Percentiles rank a stretch among this genome's conserved stretches.
These are phyloP conservation scores for Tothia fuscella DNA, from an alignment of 2,329 filamentous ascomycete species.

Conservation along the genomic window DNA sequence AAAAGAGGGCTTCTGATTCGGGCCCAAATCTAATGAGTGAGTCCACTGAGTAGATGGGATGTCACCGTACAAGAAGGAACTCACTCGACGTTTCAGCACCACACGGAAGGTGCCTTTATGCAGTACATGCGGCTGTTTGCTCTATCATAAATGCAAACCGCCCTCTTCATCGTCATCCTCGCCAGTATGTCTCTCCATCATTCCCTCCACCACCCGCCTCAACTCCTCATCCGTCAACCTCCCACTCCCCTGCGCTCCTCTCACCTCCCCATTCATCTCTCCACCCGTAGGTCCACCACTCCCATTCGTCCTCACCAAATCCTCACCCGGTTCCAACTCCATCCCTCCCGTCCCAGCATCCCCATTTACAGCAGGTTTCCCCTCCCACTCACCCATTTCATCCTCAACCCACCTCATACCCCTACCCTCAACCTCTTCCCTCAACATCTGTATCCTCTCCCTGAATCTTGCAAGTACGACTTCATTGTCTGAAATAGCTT, in stretches of 20 bases:
- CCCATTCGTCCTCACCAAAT: conserved; percentile 3
- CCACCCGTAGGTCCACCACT: conserved; percentile 45
- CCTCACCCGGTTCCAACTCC: conserved; percentile 14
- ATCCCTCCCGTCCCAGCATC: conserved; percentile 13
- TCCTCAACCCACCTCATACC: conserved; percentile 13
- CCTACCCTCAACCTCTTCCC: conserved; percentile 42
- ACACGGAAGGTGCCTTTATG: too few species aligned
- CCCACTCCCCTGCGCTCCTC: conserved; percentile 33
- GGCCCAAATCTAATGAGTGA: too few species aligned
- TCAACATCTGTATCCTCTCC: conserved; percentile 52
- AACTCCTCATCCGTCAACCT: conserved; percentile 49
- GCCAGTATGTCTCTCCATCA: conserved; percentile 29
- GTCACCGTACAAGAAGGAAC: too few species aligned
- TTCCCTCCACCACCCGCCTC: conserved; percentile 42
- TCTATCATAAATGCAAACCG: conserved; percentile 50
- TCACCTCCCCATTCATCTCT: conserved; percentile 43
- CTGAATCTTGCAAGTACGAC: conserved; percentile 56
- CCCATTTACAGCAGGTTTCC: not conserved
- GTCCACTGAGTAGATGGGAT: too few species aligned
- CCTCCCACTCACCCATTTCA: conserved; percentile 13
- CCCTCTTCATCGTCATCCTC: conserved; percentile 37
- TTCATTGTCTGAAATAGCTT: conserved; percentile 63
- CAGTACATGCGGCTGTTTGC: too few species aligned
- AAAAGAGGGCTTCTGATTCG: too few species aligned
- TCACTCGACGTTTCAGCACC: too few species aligned